phyloP scores from a whole-genome alignment of 176 grass and related monocot genomes.

The Secale cereale region DNA sequence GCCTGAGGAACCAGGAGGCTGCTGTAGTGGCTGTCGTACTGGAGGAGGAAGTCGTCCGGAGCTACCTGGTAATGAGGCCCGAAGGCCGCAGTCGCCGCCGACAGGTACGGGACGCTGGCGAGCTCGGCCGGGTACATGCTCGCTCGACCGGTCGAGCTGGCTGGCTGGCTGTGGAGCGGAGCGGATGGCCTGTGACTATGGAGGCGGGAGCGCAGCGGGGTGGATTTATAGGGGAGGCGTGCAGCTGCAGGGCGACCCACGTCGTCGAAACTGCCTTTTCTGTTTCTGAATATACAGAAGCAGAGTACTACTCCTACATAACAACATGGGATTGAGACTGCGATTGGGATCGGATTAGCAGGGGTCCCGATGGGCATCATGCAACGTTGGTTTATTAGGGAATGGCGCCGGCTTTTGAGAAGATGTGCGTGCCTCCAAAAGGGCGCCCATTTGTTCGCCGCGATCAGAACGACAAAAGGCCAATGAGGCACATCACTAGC shows the following conservation, averaged over 20 bases:
- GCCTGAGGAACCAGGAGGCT: conserved; percentile 27
- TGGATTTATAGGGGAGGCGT: conserved; percentile 62
- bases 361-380: conserved; percentile 36
- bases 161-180: neutral
- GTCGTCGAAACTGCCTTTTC: neutral
- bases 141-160: neutral
- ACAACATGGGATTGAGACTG: conserved; percentile 1
- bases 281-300: conserved; percentile 28
- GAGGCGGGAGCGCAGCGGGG: conserved; percentile 39
- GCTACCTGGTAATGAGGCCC: conserved; percentile 60
- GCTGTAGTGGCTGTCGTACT: conserved; percentile 33
- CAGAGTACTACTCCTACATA: neutral
- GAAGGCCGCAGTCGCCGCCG: conserved; percentile 50
- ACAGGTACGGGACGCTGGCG: conserved; percentile 67
- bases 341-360: neutral
- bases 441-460: conserved; percentile 7
- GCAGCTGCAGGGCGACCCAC: conserved; percentile 27
- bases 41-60: conserved; percentile 47
- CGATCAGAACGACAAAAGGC: neutral
- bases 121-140: conserved; percentile 85
- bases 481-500: conserved; percentile 37
- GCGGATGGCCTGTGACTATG: conserved; percentile 10
- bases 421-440: conserved; percentile 44
- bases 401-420: neutral
- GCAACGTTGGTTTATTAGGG: neutral